phyloP scores from a whole-genome alignment of 148 eudicot species.

The Rhododendron mucronatum region DNA sequence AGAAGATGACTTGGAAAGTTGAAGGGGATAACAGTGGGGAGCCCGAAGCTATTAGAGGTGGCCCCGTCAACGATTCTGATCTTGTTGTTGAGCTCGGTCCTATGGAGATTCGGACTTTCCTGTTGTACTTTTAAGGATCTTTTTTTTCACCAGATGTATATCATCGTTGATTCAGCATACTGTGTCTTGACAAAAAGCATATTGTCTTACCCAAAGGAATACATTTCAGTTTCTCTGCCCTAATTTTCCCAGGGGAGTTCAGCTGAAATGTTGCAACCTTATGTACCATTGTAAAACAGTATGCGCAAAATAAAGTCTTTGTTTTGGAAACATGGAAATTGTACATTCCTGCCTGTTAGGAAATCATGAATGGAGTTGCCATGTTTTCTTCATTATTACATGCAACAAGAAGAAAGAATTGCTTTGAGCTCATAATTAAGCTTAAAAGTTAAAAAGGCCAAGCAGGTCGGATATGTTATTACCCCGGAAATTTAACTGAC shows the following conservation, averaged over 20 bases:
- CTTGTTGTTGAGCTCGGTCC: slow-evolving; percentile 89
- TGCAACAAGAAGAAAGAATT: slow-evolving; percentile 11
- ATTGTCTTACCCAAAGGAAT: neutral
- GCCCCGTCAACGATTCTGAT: slow-evolving; percentile 40
- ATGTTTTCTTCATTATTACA: slow-evolving; percentile 88
- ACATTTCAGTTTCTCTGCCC: neutral
- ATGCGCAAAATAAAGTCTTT: neutral
- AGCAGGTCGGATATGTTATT: too few species aligned
- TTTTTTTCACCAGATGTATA: neutral
- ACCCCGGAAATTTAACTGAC: too few species aligned
- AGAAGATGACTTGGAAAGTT: slow-evolving; percentile 56
- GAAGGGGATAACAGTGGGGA: slow-evolving; percentile 35
- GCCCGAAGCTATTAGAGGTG: slow-evolving; percentile 48
- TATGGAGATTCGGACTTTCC: slow-evolving; percentile 86
- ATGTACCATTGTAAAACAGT: neutral
- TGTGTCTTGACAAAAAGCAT: neutral
- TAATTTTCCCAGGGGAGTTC: neutral
- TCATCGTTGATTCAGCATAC: neutral
- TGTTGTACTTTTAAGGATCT: slow-evolving; percentile 34
- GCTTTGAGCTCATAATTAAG: neutral
- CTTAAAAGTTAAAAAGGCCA: neutral
- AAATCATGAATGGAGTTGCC: slow-evolving; percentile 61
- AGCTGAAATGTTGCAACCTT: neutral
- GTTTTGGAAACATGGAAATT: neutral
- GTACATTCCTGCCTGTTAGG: neutral